A percentile compares a stretch with the other conserved stretches of the same genome.
Conservation (phyloP, 371 early-diverging fungal genomes). For the Massospora cicadina region DNA sequence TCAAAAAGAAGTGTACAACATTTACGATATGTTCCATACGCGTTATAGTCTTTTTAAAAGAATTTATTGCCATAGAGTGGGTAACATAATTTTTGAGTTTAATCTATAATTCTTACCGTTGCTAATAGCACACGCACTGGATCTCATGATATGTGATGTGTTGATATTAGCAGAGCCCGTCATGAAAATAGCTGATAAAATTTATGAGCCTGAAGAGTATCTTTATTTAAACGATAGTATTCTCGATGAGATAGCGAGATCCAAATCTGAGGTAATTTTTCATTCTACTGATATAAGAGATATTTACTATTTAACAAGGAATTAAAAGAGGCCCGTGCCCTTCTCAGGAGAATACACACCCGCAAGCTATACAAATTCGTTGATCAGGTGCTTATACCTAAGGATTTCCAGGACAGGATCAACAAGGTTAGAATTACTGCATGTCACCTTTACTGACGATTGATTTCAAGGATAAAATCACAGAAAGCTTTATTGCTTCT, state of each 20-base stretch:
- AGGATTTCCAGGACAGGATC: conserved; percentile 21
- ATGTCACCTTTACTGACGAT: not conserved
- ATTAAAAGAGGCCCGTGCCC: conserved; percentile 37
- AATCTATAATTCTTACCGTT: conserved; percentile 12
- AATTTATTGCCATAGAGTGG: conserved; percentile 80
- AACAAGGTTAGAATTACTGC: not conserved
- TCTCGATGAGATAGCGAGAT: conserved; percentile 62
- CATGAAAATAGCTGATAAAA: conserved; percentile 46
- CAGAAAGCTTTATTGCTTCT: conserved; percentile 31
- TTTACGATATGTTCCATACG: conserved; percentile 82
- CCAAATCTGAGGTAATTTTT: conserved; percentile 23
- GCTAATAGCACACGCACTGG: conserved; percentile 34
- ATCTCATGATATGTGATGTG: conserved; percentile 79
- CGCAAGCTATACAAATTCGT: conserved; percentile 77
- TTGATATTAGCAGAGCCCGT: conserved; percentile 59
- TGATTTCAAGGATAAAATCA: conserved; percentile 23
- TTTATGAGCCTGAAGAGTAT: conserved; percentile 51
- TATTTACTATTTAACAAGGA: conserved; percentile 20
- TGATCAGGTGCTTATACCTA: conserved; percentile 60
- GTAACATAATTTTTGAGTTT: conserved; percentile 17
- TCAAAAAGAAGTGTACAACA: conserved; percentile 55
- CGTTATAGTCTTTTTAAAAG: conserved; percentile 77
- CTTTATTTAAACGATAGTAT: conserved; percentile 69
- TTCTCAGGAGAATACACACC: conserved; percentile 51
- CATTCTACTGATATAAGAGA: too few relatives aligned